Percentiles rank a stretch among this genome's conserved stretches.
Evolutionary conservation across 2,329 filamentous ascomycete genomes (phyloP).

Genomic region (Paramyrothecium roridum): DNA sequence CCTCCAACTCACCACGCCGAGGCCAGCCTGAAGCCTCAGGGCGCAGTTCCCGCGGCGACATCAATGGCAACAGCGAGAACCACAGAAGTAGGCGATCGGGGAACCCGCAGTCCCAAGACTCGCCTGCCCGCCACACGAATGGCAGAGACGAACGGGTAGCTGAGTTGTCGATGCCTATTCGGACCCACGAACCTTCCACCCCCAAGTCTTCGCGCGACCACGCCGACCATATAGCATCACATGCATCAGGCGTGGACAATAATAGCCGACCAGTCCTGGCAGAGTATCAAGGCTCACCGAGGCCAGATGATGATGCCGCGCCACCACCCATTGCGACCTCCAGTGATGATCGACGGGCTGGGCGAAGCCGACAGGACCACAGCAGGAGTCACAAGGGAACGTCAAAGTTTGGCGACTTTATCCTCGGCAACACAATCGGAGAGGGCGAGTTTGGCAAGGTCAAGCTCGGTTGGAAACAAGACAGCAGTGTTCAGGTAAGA

Average conservation of each 20-base stretch:
- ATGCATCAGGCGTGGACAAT: constrained; percentile 45
- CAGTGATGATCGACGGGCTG: constrained; percentile 42
- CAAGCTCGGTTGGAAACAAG: constrained; percentile 96
- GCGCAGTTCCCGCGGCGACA: constrained; percentile 27
- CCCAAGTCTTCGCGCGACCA: constrained; percentile 68
- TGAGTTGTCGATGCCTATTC: constrained; percentile 40
- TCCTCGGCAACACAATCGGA: constrained; percentile 90
- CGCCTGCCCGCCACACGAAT: constrained; percentile 32
- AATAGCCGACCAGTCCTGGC: constrained; percentile 19
- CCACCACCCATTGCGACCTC: constrained; percentile 41
- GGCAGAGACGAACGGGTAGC: constrained; percentile 36
- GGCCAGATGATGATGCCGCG: constrained; percentile 36
- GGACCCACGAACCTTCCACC: constrained; percentile 37
- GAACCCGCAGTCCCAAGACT: constrained; percentile 28
- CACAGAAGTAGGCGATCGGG: constrained; percentile 26
- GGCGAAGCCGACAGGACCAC: constrained; percentile 59
- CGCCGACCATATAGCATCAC: constrained; percentile 74
- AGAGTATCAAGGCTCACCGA: constrained; percentile 13
- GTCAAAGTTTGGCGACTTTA: constrained; percentile 92
- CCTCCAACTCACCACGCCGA: constrained; percentile 38
- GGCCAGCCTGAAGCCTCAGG: constrained; percentile 32
- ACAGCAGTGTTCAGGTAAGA: constrained; percentile 77
- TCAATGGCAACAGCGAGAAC: constrained; percentile 21
- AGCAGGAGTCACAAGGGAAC: constrained; percentile 55
- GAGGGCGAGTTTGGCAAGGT: constrained; percentile 99